Base-by-base conservation (phyloP, 306 rosid genomes). In the Castanospermum australe region DNA sequence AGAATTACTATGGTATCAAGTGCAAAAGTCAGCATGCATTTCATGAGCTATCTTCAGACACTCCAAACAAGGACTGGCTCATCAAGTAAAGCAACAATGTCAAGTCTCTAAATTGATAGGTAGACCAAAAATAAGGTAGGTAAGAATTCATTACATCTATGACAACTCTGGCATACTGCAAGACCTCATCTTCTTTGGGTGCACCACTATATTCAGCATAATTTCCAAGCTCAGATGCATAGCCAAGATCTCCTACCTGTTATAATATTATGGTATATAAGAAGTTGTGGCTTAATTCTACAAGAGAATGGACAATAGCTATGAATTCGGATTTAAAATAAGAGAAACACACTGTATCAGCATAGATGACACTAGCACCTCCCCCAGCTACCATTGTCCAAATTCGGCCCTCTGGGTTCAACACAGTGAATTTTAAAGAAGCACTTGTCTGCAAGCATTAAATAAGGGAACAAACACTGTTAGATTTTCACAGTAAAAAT, bases 341-440 rank as follows among this genome's bases (percentile, higher is more conserved):
- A 62, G 41, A 71, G 79, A 39, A 78, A 39, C 81, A 1, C 72
- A 94, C 99, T 71, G 99, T 94, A 84, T 94, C 97, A 38, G 99
- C 97, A 7, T 94, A 94, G 82, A 94, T 94, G 84, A 94, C 99
- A 82, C 99, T 94, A 17, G 99, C 97, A 79, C 99, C 99, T 87
- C 99, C 99, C 42, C 99, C 99, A 32, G 99, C 99, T 30, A 94
- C 99, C 99, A 94, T 94, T 73, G 99, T 94, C 99, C 99, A 94
- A 80, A 94, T 94, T 80, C 97, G 76, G 60, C 99, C 99, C 76
- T 88, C 80, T 20, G 99, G 97, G 78, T 94, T 94, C 83, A 94
- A 78, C 81, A 94, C 97, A 5, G 98, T 94, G 88, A 94, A 94
- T 87, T 94, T 94, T 87, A 92, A 82, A 21, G 98, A 94, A 52